Percentiles rank a stretch among this genome's conserved stretches.
Evolutionary conservation across 345 rosid species (phyloP).

Genomic region (Hibiscus trionum): DNA sequence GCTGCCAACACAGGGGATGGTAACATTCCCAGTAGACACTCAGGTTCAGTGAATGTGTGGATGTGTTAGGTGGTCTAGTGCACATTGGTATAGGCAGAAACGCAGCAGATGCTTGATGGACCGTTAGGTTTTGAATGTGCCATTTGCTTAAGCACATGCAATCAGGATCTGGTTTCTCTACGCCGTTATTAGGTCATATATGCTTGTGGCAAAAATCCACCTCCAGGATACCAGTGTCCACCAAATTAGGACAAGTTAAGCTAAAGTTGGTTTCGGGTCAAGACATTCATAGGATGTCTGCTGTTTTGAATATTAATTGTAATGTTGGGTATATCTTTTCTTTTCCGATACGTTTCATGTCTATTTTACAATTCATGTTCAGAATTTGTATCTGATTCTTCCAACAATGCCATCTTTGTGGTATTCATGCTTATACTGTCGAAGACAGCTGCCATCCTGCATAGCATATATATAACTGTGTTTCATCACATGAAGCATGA

Average conservation of each 20-base stretch:
- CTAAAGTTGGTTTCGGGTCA: neutral
- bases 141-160: too few relatives aligned
- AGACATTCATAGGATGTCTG: neutral
- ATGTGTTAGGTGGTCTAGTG: conserved; percentile 65
- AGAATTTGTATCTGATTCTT: too few relatives aligned
- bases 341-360: too few relatives aligned
- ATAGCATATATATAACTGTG: too few relatives aligned
- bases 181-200: conserved; percentile 1
- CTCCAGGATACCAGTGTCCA: conserved; percentile 58
- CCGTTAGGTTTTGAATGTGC: conserved; percentile 25
- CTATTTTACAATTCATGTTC: too few relatives aligned
- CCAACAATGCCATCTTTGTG: too few relatives aligned
- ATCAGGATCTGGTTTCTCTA: too few relatives aligned
- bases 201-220: conserved; percentile 70
- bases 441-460: too few relatives aligned
- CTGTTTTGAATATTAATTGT: neutral
- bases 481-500: too few relatives aligned
- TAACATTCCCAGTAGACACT: conserved; percentile 56
- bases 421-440: too few relatives aligned
- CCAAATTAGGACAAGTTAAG: conserved; percentile 3
- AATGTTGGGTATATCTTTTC: too few relatives aligned
- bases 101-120: conserved; percentile 54
- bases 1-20: conserved; percentile 28
- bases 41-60: conserved; percentile 64
- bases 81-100: conserved; percentile 59